Percentiles rank a stretch among this genome's conserved stretches.
Conservation (phyloP, 2,329 filamentous ascomycete species). For the Talaromyces marneffei region DNA sequence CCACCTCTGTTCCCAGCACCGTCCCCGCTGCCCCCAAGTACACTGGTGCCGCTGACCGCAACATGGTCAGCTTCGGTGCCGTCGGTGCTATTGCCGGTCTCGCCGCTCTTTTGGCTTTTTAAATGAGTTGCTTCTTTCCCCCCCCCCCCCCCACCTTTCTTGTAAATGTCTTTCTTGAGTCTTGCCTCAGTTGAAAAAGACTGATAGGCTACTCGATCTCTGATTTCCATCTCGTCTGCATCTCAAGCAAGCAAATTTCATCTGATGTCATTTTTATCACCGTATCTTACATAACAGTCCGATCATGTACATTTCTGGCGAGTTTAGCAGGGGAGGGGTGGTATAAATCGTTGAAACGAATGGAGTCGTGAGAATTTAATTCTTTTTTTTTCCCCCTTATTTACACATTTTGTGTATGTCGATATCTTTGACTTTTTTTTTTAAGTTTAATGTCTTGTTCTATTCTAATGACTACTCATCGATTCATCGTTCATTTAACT, state of each 20-base stretch:
- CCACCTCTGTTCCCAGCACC: conserved; percentile 11
- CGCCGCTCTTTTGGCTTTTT: conserved; percentile 32
- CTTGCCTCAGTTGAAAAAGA: neutral
- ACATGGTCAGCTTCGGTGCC: conserved; percentile 30
- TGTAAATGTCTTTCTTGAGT: conserved; percentile 5
- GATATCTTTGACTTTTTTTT: neutral
- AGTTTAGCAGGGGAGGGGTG: neutral
- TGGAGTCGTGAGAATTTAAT: conserved; percentile 8
- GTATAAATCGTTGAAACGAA: conserved; percentile 2
- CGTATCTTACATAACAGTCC: neutral
- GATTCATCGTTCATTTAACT: too few relatives aligned
- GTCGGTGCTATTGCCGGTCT: conserved; percentile 30
- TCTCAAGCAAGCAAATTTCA: neutral
- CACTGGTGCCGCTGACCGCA: conserved; percentile 32
- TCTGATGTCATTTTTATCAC: neutral
- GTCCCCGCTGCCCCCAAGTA: conserved; percentile 18
- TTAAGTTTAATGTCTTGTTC: neutral
- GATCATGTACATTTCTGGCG: neutral
- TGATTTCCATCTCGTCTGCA: conserved; percentile 1
- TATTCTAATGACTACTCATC: neutral
- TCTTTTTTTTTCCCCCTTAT: neutral
- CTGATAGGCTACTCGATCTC: conserved; percentile 2
- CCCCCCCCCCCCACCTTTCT: too few relatives aligned
- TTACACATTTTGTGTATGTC: neutral
- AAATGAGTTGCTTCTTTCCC: conserved; percentile 17